Evolutionary conservation across 2,329 filamentous ascomycete genomes (phyloP), one percentile per base, ranked within the genome.

Genomic region (Falciphora oryzae): DNA sequence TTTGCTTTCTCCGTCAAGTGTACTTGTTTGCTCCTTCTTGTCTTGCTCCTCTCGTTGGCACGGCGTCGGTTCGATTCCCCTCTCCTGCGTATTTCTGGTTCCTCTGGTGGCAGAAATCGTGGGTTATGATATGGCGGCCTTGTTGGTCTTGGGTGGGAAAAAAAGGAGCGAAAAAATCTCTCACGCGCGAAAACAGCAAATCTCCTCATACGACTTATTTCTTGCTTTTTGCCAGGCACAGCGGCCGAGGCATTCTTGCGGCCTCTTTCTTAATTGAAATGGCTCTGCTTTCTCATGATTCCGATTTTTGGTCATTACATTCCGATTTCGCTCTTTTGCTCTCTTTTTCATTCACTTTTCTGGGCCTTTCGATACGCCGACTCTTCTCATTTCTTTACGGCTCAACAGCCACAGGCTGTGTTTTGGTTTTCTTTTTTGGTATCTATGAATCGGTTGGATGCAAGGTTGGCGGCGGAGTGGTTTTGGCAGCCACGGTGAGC

Each of bases 101-200:
- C 44, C 18, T n/a, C 22, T 53, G 44, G 44, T 11, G 22, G 44
- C 38, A 44, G 38, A 44, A 53, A 53, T n/a, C 44, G 44, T n/a
- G 44, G 44, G 44, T 53, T 53, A 53, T 53, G 44, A 53, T 53
- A 53, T 53, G 44, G 44, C 44, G 44, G 22, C 44, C 44, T 53
- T n/a, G 44, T 53, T 53, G 44, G 44, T 53, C 44, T 53, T 53
- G 44, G 44, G 22, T 53, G 44, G 44, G 44, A 53, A 53, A 44
- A 44, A 53, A 53, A n/a, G 22, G 44, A n/a, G 10, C 6, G 7
- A n/a, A 53, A 53, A 53, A 53, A 3, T 53, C 18, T n/a, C 16
- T 53, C 18, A 53, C 22, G 7, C 44, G 44, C 18, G n/a, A 53
- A n/a, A 53, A 53, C 44, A 53, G 8, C 44, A 53, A 53, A 7